Percentiles rank a stretch among this genome's conserved stretches.
These are phyloP conservation scores for Amanita pallidorosea DNA, from an alignment of 768 basidiomycete genomes.

Conservation along the genomic window DNA sequence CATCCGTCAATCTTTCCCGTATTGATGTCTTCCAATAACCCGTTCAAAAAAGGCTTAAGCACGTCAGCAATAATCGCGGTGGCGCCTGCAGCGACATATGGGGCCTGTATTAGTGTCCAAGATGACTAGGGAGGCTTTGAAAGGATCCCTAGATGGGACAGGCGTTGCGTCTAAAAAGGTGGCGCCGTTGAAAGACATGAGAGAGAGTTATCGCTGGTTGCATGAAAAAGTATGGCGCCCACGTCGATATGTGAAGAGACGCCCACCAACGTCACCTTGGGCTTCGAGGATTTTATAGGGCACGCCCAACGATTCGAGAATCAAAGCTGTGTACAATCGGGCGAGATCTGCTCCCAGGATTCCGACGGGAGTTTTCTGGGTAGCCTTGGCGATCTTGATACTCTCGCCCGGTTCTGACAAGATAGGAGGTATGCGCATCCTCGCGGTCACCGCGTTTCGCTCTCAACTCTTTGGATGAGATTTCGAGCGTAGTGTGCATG, in stretches of 20 bases:
- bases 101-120: neutral
- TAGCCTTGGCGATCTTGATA: too few relatives aligned
- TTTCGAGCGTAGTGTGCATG: too few relatives aligned
- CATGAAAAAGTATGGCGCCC: neutral
- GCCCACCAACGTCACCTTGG: conserved; percentile 15
- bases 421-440: too few relatives aligned
- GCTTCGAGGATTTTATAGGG: conserved; percentile 18
- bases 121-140: neutral
- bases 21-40: neutral
- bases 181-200: neutral
- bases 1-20: conserved; percentile 10
- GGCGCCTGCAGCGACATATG: neutral
- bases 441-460: too few relatives aligned
- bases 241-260: conserved; percentile 19
- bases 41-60: neutral
- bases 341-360: conserved; percentile 10
- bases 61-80: neutral
- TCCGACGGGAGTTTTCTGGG: neutral
- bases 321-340: too few relatives aligned
- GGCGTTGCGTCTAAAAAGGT: neutral
- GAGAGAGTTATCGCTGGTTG: neutral
- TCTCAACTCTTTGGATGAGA: too few relatives aligned
- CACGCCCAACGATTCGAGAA: conserved; percentile 15
- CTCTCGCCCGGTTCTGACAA: too few relatives aligned
- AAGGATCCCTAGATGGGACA: neutral